Percentiles rank a stretch among this genome's conserved stretches.
Evolutionary conservation across 1,284 basidiomycete species (phyloP).

Genomic region (Trichosporon sp.): DNA sequence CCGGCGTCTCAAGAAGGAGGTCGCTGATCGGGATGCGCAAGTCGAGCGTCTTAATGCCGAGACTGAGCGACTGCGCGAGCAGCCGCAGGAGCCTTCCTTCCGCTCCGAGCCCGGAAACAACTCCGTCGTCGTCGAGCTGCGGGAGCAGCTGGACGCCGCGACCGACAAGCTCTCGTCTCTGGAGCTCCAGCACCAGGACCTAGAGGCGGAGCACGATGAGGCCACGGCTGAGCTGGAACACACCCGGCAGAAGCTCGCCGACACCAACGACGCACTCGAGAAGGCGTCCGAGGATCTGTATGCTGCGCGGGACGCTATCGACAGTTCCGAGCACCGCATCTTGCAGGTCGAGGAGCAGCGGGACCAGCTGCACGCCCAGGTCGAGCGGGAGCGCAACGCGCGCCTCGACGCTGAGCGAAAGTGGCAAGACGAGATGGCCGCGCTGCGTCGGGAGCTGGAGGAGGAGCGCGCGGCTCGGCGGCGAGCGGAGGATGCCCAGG

Average conservation of each 20-base stretch:
- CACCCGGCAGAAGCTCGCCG: background rate
- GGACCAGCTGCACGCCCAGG: background rate
- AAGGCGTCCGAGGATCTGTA: background rate
- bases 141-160: constrained; percentile 21
- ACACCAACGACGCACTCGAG: constrained; percentile 1
- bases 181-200: constrained; percentile 17
- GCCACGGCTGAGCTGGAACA: background rate
- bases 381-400: background rate
- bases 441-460: background rate
- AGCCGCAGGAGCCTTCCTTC: background rate
- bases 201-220: constrained; percentile 34
- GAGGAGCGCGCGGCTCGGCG: constrained; percentile 1
- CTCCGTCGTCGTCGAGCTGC: constrained; percentile 8
- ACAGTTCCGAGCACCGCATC: background rate
- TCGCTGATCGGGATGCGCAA: background rate
- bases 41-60: constrained; percentile 40
- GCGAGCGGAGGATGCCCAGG: background rate
- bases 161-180: constrained; percentile 25
- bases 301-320: background rate
- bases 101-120: constrained; percentile 13
- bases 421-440: background rate
- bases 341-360: background rate
- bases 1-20: constrained; percentile 13
- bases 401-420: background rate
- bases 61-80: constrained; percentile 39